phyloP scores from a whole-genome alignment of 2,329 filamentous ascomycete genomes.

The Akanthomyces dipterigenus region DNA sequence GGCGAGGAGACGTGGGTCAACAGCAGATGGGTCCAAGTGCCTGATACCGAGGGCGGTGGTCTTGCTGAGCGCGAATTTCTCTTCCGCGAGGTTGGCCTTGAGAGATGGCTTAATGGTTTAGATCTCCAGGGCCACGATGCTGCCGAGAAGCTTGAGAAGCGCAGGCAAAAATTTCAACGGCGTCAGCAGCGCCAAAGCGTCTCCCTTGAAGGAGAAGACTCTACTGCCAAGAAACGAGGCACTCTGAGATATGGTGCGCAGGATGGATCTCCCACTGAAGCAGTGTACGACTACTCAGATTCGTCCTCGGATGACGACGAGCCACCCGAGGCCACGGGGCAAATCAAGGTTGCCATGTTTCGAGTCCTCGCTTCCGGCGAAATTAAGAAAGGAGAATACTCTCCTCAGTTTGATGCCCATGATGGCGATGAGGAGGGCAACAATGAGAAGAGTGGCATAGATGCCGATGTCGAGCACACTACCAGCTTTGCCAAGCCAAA shows the following conservation, averaged over 20 bases:
- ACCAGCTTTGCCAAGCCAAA: slow-evolving; percentile 97
- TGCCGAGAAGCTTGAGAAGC: slow-evolving; percentile 82
- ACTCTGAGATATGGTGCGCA: slow-evolving; percentile 78
- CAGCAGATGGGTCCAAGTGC: slow-evolving; percentile 93
- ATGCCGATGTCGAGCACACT: slow-evolving; percentile 88
- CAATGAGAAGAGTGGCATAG: slow-evolving; percentile 53
- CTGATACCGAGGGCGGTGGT: slow-evolving; percentile 83
- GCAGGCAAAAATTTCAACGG: slow-evolving; percentile 70
- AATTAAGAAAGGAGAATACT: slow-evolving; percentile 97
- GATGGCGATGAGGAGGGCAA: slow-evolving; percentile 76
- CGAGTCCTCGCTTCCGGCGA: slow-evolving; percentile 91
- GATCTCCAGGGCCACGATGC: slow-evolving; percentile 92
- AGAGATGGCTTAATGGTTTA: slow-evolving; percentile 92
- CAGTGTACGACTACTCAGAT: slow-evolving; percentile 60
- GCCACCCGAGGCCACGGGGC: slow-evolving; percentile 86
- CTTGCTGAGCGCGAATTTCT: slow-evolving; percentile 94
- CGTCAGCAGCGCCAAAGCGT: slow-evolving; percentile 58
- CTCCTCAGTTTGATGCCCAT: slow-evolving; percentile 92
- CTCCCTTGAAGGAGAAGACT: slow-evolving; percentile 26
- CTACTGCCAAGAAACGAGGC: slow-evolving; percentile 29
- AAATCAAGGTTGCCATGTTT: slow-evolving; percentile 97
- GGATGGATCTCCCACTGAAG: slow-evolving; percentile 66
- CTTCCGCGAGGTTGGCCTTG: slow-evolving; percentile 92
- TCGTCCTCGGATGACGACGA: slow-evolving; percentile 75
- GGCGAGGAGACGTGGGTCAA: slow-evolving; percentile 99